These are phyloP conservation scores for Kodamaea suecica DNA, from an alignment of 1,139 yeast genomes.

Conservation along the genomic window DNA sequence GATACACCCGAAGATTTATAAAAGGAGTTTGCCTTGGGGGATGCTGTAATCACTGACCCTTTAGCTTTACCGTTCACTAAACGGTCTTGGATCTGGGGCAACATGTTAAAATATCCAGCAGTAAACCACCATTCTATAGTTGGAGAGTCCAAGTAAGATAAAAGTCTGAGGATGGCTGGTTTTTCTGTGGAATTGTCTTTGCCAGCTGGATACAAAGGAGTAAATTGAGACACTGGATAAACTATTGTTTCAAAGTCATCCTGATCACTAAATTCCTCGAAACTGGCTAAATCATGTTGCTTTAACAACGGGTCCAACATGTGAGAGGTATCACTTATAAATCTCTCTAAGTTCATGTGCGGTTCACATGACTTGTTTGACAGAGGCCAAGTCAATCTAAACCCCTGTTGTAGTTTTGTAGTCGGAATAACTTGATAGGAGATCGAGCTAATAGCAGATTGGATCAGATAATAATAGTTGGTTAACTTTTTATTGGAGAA, in stretches of 20 bases:
- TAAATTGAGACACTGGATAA: slow-evolving; percentile 88
- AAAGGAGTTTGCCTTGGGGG: slow-evolving; percentile 92
- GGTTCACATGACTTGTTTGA: slow-evolving; percentile 76
- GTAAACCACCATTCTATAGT: slow-evolving; percentile 80
- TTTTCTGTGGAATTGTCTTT: slow-evolving; percentile 72
- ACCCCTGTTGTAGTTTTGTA: slow-evolving; percentile 42
- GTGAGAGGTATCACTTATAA: slow-evolving; percentile 56
- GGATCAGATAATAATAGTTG: slow-evolving; percentile 71
- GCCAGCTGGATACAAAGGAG: slow-evolving; percentile 68
- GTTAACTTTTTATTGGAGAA: slow-evolving; percentile 58
- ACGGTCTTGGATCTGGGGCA: slow-evolving; percentile 65
- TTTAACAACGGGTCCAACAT: slow-evolving; percentile 57
- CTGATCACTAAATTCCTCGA: slow-evolving; percentile 33
- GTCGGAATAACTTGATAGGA: slow-evolving; percentile 65
- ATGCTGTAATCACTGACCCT: slow-evolving; percentile 82
- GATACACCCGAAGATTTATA: slow-evolving; percentile 83
- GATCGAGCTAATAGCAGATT: slow-evolving; percentile 59
- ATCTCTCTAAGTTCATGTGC: slow-evolving; percentile 52
- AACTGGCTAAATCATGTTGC: slow-evolving; percentile 35
- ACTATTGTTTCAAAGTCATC: slow-evolving; percentile 60
- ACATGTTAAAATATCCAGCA: slow-evolving; percentile 94
- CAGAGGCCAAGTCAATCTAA: slow-evolving; percentile 70
- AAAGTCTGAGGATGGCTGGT: slow-evolving; percentile 58
- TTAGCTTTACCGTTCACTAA: slow-evolving; percentile 57
- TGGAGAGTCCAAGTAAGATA: slow-evolving; percentile 56